These are phyloP conservation scores for Rhodosporidiobolus sp. DNA, from an alignment of 768 basidiomycete genomes.

Conservation along the genomic window DNA sequence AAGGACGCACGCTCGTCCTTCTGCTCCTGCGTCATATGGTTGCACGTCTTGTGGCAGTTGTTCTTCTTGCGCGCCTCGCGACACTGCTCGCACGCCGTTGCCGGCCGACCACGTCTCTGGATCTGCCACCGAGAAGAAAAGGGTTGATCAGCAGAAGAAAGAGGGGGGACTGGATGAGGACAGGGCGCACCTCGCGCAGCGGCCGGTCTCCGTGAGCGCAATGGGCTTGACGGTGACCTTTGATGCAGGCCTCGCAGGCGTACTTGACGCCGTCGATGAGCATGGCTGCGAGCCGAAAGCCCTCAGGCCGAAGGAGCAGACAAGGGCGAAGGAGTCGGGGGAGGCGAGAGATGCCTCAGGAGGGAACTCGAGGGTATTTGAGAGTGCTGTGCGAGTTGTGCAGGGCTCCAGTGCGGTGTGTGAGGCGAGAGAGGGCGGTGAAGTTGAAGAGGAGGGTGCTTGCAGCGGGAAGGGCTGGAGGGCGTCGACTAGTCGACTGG, in stretches of 20 bases:
- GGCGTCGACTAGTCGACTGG: no score
- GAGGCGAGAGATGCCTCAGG: neutral
- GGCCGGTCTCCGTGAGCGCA: conserved; percentile 84
- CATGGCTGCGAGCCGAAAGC: neutral
- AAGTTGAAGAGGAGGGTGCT: no score
- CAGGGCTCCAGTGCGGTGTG: no score
- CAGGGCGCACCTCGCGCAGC: conserved; percentile 60
- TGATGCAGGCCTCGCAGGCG: conserved; percentile 82
- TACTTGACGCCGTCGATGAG: conserved; percentile 34
- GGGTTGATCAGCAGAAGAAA: no score
- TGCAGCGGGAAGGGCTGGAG: no score
- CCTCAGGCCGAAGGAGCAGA: neutral
- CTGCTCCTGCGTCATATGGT: neutral
- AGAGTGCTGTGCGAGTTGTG: no score
- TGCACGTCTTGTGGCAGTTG: conserved; percentile 26
- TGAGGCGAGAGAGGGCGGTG: no score
- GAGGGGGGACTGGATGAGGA: no score
- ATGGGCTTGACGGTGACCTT: conserved; percentile 85
- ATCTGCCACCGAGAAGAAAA: conserved; percentile 49
- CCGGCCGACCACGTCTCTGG: conserved; percentile 86
- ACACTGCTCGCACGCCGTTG: conserved; percentile 84
- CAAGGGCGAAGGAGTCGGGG: neutral
- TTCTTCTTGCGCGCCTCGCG: conserved; percentile 75
- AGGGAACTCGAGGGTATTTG: no score
- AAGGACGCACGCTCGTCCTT: neutral